Percentiles rank a stretch among this genome's conserved stretches.
phyloP scores from a whole-genome alignment of 805 yeast species.

The Zygotorulaspora sp. region DNA sequence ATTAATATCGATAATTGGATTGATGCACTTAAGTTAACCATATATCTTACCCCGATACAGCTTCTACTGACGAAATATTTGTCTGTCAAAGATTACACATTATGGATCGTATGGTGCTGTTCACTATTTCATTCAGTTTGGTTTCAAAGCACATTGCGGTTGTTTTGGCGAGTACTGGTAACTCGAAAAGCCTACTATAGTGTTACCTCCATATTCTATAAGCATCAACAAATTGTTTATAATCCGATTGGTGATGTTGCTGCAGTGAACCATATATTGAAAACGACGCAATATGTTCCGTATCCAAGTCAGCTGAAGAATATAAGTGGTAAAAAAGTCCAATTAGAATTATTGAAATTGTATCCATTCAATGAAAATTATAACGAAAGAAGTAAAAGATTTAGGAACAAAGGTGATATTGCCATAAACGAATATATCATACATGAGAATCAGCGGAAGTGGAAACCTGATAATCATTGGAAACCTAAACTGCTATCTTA shows the following conservation, averaged over 20 bases:
- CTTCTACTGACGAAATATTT: slow-evolving; percentile 15
- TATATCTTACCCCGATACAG: slow-evolving; percentile 23
- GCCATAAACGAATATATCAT: slow-evolving; percentile 23
- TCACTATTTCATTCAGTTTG: slow-evolving; percentile 26
- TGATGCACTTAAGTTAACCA: slow-evolving; percentile 4
- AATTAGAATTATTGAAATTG: slow-evolving; percentile 15
- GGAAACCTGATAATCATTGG: slow-evolving; percentile 27
- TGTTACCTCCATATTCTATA: slow-evolving; percentile 2
- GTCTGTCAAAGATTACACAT: slow-evolving; percentile 14
- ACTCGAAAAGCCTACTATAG: slow-evolving; percentile 19
- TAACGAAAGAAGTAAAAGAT: background rate
- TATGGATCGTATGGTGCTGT: slow-evolving; percentile 8
- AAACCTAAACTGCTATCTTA: slow-evolving; percentile 20
- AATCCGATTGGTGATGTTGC: slow-evolving; percentile 4
- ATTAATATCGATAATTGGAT: slow-evolving; percentile 1
- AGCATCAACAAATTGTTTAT: background rate
- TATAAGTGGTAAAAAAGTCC: slow-evolving; percentile 11
- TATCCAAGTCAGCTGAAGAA: slow-evolving; percentile 15
- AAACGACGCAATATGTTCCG: slow-evolving; percentile 7
- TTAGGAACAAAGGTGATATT: slow-evolving; percentile 4
- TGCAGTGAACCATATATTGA: slow-evolving; percentile 4
- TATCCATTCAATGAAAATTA: slow-evolving; percentile 13
- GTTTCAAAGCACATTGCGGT: slow-evolving; percentile 27
- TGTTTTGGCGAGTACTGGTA: slow-evolving; percentile 27
- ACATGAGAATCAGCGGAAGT: slow-evolving; percentile 32